A percentile compares a stretch with the other conserved stretches of the same genome.
Evolutionary conservation across 176 grass and related monocot species (phyloP).

Genomic region (Triticum monococcum): DNA sequence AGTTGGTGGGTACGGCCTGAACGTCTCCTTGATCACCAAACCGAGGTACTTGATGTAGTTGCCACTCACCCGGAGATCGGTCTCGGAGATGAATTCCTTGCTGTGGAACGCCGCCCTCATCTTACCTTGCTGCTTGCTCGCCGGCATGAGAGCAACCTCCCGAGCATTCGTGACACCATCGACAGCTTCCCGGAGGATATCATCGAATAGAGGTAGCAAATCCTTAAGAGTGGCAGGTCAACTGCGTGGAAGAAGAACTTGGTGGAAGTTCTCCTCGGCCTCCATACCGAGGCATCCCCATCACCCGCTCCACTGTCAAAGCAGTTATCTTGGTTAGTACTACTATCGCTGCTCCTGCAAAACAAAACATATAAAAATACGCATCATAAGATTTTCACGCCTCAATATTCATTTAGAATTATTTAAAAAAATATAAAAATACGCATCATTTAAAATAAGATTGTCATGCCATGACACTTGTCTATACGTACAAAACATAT

Average conservation of each 20-base stretch:
- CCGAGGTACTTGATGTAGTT: neutral
- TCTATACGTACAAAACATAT: neutral
- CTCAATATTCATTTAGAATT: neutral
- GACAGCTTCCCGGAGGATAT: conserved; percentile 2
- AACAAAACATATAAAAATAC: too few relatives aligned
- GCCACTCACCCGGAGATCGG: neutral
- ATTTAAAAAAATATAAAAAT: neutral
- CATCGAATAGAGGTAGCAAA: neutral
- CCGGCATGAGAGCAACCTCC: conserved; percentile 1
- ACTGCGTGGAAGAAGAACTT: neutral
- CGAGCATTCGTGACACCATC: neutral
- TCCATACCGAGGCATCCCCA: too few relatives aligned
- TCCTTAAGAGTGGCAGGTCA: neutral
- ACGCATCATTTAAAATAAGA: too few relatives aligned
- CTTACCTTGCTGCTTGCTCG: neutral
- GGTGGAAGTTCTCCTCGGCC: conserved; percentile 19
- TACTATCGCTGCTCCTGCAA: too few relatives aligned
- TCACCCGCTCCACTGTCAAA: conserved; percentile 3
- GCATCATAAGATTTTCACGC: too few relatives aligned
- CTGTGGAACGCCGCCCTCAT: neutral
- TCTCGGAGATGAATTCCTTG: neutral
- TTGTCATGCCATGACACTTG: too few relatives aligned
- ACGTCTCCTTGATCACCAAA: too few relatives aligned
- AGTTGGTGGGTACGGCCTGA: too few relatives aligned
- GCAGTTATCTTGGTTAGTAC: conserved; percentile 5